Evolutionary conservation across 495 filamentous ascomycete genomes (phyloP), one percentile per base, ranked within the genome.

Genomic region (Lichenothelia convexa): DNA sequence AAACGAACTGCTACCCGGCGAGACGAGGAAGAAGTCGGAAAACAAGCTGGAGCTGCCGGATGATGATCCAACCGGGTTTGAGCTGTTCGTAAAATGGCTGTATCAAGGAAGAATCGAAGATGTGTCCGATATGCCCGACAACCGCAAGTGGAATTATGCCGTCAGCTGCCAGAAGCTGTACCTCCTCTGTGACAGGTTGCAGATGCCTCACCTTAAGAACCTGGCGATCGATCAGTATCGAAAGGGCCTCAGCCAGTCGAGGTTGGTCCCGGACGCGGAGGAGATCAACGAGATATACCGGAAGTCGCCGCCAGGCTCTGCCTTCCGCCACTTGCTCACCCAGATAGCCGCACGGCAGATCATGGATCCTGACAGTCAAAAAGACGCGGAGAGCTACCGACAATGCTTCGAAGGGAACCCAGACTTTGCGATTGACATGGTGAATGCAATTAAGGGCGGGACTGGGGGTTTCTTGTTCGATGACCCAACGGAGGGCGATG

Each of bases 51-150:
- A 64, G 27, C 46, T 66, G 4, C 45, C 47, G 13, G 54, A 63
- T 13, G 49, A 60, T 17, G 59, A 61, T 35, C 56, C 62, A 2
- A 35, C 47, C 3, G 62, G 62, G 6, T 66, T 66, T 41, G 62
- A 63, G 37, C 47, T 66, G 29, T 46, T 66, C n/a, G 58, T 66
- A 11, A 65, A 63, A 42, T 66, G 62, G 60, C 47, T 66, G 12
- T 66, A 66, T 33, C 62, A 66, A 41, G 62, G 62, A 16, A 56
- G 50, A 18, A 50, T 66, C 23, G 62, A 65, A 32, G 57, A 64
- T 39, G 56, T 58, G 13, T 50, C 53, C 16, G 43, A 51, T 18
- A 42, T 62, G 44, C 44, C 53, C 5, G 48, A 59, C 18, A 51
- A 62, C 5, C 46, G 51, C 34, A 63, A 64, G 42, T 66, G 63